These are phyloP conservation scores for Kickxella alabastrina DNA, from an alignment of 192 early-diverging fungal species.

Conservation along the genomic window DNA sequence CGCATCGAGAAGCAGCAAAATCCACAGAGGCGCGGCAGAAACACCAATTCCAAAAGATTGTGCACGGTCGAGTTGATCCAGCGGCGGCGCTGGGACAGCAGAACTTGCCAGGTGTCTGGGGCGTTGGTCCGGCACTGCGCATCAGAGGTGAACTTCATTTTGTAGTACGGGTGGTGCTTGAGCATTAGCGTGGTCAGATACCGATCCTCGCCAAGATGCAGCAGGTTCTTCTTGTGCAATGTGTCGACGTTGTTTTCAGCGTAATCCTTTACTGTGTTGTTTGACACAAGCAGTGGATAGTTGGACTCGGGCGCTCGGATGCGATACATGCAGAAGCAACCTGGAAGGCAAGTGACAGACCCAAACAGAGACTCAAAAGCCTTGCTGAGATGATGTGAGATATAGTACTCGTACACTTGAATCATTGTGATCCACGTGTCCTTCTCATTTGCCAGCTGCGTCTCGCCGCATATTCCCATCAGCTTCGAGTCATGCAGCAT, in stretches of 20 bases:
- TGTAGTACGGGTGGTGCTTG: constrained; percentile 98
- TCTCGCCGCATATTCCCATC: constrained; percentile 97
- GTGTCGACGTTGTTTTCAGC: constrained; percentile 95
- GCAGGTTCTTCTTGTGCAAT: constrained; percentile 97
- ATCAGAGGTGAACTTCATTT: constrained; percentile 92
- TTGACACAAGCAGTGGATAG: constrained; percentile 84
- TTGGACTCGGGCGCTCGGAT: constrained; percentile 88
- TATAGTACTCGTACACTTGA: constrained; percentile 99
- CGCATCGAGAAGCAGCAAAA: constrained; percentile 99
- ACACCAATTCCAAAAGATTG: constrained; percentile 92
- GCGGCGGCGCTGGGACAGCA: constrained; percentile 97
- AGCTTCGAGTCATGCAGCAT: constrained; percentile 93
- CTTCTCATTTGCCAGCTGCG: constrained; percentile 90
- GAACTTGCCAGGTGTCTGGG: constrained; percentile 92
- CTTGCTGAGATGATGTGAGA: constrained; percentile 95
- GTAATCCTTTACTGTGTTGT: constrained; percentile 86
- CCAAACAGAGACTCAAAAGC: constrained; percentile 98
- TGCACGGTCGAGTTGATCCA: constrained; percentile 99
- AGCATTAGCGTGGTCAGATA: constrained; percentile 93
- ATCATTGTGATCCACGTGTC: constrained; percentile 98
- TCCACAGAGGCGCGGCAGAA: constrained; percentile 93
- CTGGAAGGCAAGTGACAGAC: constrained; percentile 96
- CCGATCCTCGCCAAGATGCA: constrained; percentile 98
- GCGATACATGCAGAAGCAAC: constrained; percentile 99
- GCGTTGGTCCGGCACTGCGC: constrained; percentile 95